Base-by-base conservation (phyloP, 495 filamentous ascomycete genomes). In the Lasiosphaeria miniovina region DNA sequence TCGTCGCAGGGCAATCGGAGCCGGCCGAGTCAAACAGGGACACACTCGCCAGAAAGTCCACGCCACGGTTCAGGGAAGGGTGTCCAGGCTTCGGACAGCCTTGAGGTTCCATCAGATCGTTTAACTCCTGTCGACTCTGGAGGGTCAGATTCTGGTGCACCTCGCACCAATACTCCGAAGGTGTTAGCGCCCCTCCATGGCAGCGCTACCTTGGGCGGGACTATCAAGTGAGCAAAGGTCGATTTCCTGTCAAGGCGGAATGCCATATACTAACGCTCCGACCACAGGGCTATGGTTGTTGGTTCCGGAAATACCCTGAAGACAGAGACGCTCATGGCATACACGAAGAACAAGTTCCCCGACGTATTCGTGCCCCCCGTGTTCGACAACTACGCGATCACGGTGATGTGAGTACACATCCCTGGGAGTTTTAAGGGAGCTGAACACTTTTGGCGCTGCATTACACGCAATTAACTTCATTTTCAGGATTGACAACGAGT, bases 301-400 rank as follows among this genome's bases (percentile, higher is more conserved):
- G 52, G 52, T 6, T n/a, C 24, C 14, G 8, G 7, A n/a, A 24
- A 6, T 0, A 34, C 11, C 7, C 1, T 12, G 0, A 54, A 54
- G 12, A 41, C 36, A 1, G n/a, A 43, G 15, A 10, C 17, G 14
- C 14, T 54, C 14, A 41, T 43, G 6, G 12, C 52, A 34, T 54
- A 54, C 33, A 43, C 36, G 1, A 54, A 36, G 3, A 31, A 14
- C n/a, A 24, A n/a, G 31, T 43, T 54, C 7, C 52, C 52, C 3
- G 15, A 3, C 2, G 52, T 1, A 12, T 43, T 15, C n/a, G 36
- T 54, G 12, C 34, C 52, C 3, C 45, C 52, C 24, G 52, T 54
- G 52, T 43, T 54, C n/a, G 52, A 54, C 6, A 31, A 43, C 3
- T 54, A 54, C 36, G 33, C 51, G 4, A 34, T 38, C 7, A 38